Percentiles rank a stretch among this genome's conserved stretches.
phyloP scores from a whole-genome alignment of 2,329 filamentous ascomycete species.

The Helicocarpus griseus region DNA sequence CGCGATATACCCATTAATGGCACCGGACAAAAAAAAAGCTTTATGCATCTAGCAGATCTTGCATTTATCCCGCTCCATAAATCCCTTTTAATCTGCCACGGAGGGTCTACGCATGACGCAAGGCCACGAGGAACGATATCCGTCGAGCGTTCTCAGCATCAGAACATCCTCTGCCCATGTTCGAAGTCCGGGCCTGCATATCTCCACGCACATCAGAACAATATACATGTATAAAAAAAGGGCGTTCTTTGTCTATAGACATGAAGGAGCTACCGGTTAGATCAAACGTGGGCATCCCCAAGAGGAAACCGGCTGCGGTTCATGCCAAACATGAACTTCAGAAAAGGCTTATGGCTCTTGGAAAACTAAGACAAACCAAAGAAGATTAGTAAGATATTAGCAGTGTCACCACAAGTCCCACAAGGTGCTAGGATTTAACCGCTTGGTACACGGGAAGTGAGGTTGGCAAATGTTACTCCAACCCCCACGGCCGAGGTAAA shows the following conservation, averaged over 20 bases:
- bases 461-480: not conserved
- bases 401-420: not conserved
- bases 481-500: not conserved
- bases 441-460: not conserved
- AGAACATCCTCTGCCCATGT: not conserved
- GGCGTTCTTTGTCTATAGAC: no score
- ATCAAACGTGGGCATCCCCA: no score
- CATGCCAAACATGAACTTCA: no score
- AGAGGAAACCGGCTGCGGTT: no score
- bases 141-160: not conserved
- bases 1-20: no score
- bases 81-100: not conserved
- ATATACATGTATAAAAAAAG: not conserved
- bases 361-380: no score
- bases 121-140: not conserved
- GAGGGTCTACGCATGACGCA: not conserved
- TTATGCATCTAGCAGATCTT: not conserved
- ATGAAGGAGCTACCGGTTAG: no score
- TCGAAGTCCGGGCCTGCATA: not conserved
- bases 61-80: not conserved
- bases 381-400: not conserved
- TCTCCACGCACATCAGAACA: not conserved
- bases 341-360: no score
- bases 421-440: not conserved
- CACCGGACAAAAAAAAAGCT: not conserved